These are phyloP conservation scores for Exophiala spinifera DNA, from an alignment of 2,329 filamentous ascomycete species.

Conservation along the genomic window DNA sequence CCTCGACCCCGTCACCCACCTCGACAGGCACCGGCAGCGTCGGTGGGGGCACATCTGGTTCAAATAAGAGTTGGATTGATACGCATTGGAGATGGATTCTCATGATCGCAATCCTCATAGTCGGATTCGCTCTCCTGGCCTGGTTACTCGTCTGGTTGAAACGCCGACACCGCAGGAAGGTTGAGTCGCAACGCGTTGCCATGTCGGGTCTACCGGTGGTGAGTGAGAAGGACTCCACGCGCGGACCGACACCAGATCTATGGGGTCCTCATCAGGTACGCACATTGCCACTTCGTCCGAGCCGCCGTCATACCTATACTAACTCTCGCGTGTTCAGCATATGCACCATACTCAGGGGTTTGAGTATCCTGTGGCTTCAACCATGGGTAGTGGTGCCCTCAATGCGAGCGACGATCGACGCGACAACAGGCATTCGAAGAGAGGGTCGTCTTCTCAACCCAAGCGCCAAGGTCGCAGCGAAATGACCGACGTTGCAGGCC, in stretches of 20 bases:
- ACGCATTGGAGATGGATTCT: constrained; percentile 77
- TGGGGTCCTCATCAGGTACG: constrained; percentile 37
- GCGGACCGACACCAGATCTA: constrained; percentile 30
- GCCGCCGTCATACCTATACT: neutral
- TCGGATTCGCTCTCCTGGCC: constrained; percentile 67
- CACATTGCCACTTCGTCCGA: neutral
- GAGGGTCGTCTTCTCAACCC: constrained; percentile 6
- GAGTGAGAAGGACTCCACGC: constrained; percentile 33
- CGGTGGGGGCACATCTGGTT: constrained; percentile 1
- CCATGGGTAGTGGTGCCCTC: constrained; percentile 9
- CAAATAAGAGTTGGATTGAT: constrained; percentile 47
- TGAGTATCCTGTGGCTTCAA: constrained; percentile 17
- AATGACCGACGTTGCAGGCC: constrained; percentile 5
- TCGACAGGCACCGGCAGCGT: constrained; percentile 22
- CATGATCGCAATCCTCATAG: constrained; percentile 70
- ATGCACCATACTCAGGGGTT: constrained; percentile 28
- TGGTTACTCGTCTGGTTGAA: constrained; percentile 68
- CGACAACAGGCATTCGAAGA: constrained; percentile 11
- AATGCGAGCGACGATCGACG: constrained; percentile 2
- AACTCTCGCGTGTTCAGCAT: constrained; percentile 12
- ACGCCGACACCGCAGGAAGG: constrained; percentile 67
- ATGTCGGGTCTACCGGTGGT: constrained; percentile 25
- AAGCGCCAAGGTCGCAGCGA: constrained; percentile 8
- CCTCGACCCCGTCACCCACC: constrained; percentile 30
- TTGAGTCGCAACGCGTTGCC: constrained; percentile 51